Percentiles rank a stretch among this genome's conserved stretches.
phyloP scores from a whole-genome alignment of 192 early-diverging fungal genomes.

The Phycomyces nitens region DNA sequence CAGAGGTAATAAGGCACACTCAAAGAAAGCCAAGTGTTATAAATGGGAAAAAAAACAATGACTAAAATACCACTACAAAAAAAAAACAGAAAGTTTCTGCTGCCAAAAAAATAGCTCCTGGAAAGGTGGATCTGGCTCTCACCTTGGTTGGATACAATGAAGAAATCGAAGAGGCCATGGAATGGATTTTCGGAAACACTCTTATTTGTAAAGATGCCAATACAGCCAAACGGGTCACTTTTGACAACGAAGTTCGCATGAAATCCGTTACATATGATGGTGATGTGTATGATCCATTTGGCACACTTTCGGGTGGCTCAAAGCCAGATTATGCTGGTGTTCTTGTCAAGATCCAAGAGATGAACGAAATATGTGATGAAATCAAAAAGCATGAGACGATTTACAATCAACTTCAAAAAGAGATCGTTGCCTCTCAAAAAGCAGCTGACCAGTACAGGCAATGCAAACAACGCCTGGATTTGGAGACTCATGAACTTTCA shows the following conservation, averaged over 20 bases:
- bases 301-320: conserved; percentile 90
- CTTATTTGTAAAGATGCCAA: conserved; percentile 85
- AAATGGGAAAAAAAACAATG: not conserved
- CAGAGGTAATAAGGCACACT: conserved; percentile 33
- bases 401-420: conserved; percentile 47
- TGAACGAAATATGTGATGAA: conserved; percentile 59
- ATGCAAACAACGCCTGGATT: conserved; percentile 60
- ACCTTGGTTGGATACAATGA: conserved; percentile 76
- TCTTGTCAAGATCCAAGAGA: conserved; percentile 69
- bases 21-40: not conserved
- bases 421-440: conserved; percentile 54
- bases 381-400: conserved; percentile 45
- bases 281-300: conserved; percentile 94
- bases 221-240: conserved; percentile 85
- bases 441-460: conserved; percentile 55
- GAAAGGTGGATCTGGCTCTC: conserved; percentile 86
- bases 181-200: conserved; percentile 90
- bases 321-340: conserved; percentile 68
- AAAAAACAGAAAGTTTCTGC: conserved; percentile 48
- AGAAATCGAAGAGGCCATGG: conserved; percentile 81
- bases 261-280: conserved; percentile 97
- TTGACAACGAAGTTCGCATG: conserved; percentile 74
- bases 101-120: conserved; percentile 83
- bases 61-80: conserved; percentile 3
- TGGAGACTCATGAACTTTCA: conserved; percentile 75